Base-by-base conservation (phyloP, 805 yeast species). In the Starmerella cellae region DNA sequence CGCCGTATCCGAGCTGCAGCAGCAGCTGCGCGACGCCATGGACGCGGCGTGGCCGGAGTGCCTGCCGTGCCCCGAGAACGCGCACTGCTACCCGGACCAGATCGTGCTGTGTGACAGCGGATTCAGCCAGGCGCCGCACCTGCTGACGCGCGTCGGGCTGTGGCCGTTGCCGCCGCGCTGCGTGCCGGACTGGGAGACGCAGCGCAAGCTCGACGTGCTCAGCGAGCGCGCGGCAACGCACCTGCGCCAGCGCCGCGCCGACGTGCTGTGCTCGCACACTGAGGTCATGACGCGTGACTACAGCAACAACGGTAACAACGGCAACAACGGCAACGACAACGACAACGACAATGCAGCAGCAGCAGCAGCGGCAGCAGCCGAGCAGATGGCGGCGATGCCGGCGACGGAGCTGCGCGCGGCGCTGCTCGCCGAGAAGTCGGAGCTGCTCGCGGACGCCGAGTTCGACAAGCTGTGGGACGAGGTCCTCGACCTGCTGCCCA, bases 41-140 rank as follows among this genome's bases (percentile, higher is more conserved):
- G 54, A 49, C 37, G 38, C 23, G 4, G 42, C 32, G 23, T 41
- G 51, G 42, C 54, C 54, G 13, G 40, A 32, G 18, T 88, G 98
- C 62, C 62, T 71, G 3, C 72, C 72, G 21, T 88, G 97, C 57
- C 96, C 97, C 2, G 71, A 68, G 3, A 77, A 87, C 61, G 91
- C 87, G 0, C 65, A 73, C 30, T 88, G 97, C 61, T 74, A 69
- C 49, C 73, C 75, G 20, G 57, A 68, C 35, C 64, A 80, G 52
- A 64, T 69, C 39, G 55, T 82, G 8, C 75, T 70, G 43, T 88
- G 98, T 60, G 76, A 73, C 51, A 77, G 75, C 35, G 94, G 79
- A 43, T 81, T 66, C 55, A 58, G 72, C 36, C 67, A 64, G 28
- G 55, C 55, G 31, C 65, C 69, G 40, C 77, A 79, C 14, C 70